These are phyloP conservation scores for Dalbergia cultrata DNA, from an alignment of 306 rosid genomes.

Conservation along the genomic window DNA sequence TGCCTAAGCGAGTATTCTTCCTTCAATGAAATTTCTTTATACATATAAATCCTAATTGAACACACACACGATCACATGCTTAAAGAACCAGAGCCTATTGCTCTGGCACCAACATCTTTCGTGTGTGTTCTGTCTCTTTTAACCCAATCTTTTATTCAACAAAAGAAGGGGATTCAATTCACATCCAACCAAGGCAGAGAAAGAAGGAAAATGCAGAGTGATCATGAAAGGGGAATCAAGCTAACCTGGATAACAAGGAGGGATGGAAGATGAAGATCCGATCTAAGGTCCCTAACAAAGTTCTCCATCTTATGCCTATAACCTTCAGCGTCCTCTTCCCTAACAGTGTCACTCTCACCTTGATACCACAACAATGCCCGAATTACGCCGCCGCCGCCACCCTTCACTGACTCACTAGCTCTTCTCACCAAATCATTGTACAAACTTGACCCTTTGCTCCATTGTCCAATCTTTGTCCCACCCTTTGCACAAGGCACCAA, in stretches of 20 bases:
- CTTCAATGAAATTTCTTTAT: too few relatives aligned
- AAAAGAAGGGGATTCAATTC: not conserved
- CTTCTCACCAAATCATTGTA: slow-evolving; percentile 55
- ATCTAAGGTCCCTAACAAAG: slow-evolving; percentile 53
- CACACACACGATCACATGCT: too few relatives aligned
- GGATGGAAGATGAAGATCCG: slow-evolving; percentile 53
- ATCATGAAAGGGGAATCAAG: not conserved
- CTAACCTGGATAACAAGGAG: slow-evolving; percentile 70
- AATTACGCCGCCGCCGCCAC: slow-evolving; percentile 43
- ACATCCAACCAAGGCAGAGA: not conserved
- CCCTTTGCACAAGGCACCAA: slow-evolving; percentile 79
- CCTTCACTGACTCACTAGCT: slow-evolving; percentile 34
- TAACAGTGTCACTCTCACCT: slow-evolving; percentile 72
- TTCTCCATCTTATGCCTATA: slow-evolving; percentile 56
- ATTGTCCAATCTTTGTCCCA: slow-evolving; percentile 58
- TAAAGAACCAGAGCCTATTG: too few relatives aligned
- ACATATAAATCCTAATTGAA: too few relatives aligned
- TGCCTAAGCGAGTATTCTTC: too few relatives aligned
- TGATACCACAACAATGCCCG: slow-evolving; percentile 70
- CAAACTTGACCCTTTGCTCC: slow-evolving; percentile 59
- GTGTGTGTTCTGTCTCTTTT: too few relatives aligned
- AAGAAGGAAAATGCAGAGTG: too few relatives aligned
- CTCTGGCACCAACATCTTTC: too few relatives aligned
- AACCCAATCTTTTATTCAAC: too few relatives aligned
- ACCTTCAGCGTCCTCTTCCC: slow-evolving; percentile 48